Conservation (phyloP, 2,329 filamentous ascomycete genomes). For the Fusarium setosum region DNA sequence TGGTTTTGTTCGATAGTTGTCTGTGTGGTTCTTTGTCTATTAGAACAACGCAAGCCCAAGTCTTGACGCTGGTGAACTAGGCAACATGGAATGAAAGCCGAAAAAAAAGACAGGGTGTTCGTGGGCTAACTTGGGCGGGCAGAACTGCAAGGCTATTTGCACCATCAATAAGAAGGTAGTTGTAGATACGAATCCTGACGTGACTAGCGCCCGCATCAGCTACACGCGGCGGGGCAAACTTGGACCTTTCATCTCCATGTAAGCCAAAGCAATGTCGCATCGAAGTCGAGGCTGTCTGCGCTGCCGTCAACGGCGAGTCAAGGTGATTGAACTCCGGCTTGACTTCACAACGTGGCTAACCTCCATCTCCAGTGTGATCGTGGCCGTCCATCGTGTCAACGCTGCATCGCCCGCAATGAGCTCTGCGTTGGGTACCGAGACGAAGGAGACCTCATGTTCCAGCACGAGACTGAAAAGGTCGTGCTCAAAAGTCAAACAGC, state of each 20-base stretch:
- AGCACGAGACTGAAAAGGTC: conserved; percentile 49
- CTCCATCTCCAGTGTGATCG: conserved; percentile 44
- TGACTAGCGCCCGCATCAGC: background rate
- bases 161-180: too few species aligned
- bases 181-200: too few species aligned
- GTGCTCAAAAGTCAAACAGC: conserved; percentile 27
- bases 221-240: conserved; percentile 16
- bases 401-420: conserved; percentile 51
- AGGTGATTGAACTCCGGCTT: conserved; percentile 17
- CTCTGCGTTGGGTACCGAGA: conserved; percentile 53
- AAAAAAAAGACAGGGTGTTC: too few species aligned
- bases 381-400: conserved; percentile 48
- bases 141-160: too few species aligned
- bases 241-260: conserved; percentile 10
- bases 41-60: too few species aligned
- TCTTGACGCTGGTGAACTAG: too few species aligned
- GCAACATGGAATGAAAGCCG: too few species aligned
- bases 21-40: too few species aligned
- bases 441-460: conserved; percentile 50
- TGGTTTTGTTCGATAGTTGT: too few species aligned
- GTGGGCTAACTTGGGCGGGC: too few species aligned
- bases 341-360: background rate
- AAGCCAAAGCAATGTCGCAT: conserved; percentile 33
- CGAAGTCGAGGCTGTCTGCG: conserved; percentile 48
- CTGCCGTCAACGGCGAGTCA: conserved; percentile 46